Conservation (phyloP, 495 filamentous ascomycete genomes). For the Hypoxylon fragiforme region DNA sequence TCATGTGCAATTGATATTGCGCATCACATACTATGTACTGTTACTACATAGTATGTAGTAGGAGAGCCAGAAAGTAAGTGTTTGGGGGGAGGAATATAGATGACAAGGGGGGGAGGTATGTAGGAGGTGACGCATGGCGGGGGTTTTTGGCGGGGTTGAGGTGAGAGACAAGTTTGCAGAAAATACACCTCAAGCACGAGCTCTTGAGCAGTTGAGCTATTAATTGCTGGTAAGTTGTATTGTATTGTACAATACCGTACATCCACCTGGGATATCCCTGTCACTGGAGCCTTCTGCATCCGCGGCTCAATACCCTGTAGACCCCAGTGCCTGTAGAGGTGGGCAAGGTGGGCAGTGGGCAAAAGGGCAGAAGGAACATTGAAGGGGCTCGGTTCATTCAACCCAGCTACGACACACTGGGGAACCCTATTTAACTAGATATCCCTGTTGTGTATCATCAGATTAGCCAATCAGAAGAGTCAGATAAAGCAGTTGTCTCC, state of each 20-base stretch:
- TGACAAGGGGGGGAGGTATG: constrained; percentile 25
- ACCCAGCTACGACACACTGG: constrained; percentile 2
- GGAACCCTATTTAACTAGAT: constrained; percentile 1
- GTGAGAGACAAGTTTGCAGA: constrained; percentile 11
- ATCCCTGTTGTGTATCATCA: constrained; percentile 9
- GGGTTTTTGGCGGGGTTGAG: constrained; percentile 34
- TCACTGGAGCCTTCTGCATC: constrained; percentile 5
- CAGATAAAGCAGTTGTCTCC: constrained; percentile 15
- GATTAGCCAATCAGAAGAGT: constrained; percentile 24
- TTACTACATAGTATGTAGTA: background rate
- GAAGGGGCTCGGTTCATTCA: constrained; percentile 3
- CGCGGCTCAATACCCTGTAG: constrained; percentile 21
- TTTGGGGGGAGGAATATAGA: constrained; percentile 1
- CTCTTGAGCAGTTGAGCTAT: constrained; percentile 20
- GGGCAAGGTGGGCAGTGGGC: background rate
- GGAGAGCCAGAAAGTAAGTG: background rate
- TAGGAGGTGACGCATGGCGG: constrained; percentile 9
- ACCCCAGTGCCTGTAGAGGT: constrained; percentile 6
- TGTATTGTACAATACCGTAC: no score
- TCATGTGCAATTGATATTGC: no score
- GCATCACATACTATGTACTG: no score
- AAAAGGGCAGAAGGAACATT: background rate
- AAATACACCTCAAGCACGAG: constrained; percentile 32
- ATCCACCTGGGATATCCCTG: constrained; percentile 23
- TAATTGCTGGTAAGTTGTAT: no score